Percentiles rank a stretch among this genome's conserved stretches.
Evolutionary conservation across 495 filamentous ascomycete species (phyloP).

Genomic region (Tuber indicum): DNA sequence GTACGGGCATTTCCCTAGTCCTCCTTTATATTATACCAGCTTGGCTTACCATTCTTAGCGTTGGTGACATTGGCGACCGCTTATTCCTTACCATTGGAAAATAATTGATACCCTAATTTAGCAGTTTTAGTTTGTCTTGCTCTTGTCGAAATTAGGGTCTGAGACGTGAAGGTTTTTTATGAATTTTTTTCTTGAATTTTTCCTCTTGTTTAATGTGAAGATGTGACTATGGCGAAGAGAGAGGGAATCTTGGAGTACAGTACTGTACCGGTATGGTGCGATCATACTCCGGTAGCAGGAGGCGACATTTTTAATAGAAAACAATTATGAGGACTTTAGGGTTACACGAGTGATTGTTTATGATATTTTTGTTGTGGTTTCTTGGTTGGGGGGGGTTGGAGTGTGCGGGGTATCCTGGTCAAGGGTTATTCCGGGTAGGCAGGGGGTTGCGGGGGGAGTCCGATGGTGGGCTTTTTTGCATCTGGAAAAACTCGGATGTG

Average conservation of each 20-base stretch:
- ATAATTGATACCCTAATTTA: conserved; percentile 44
- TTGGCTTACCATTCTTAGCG: conserved; percentile 12
- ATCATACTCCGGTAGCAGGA: background rate
- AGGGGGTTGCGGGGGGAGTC: background rate
- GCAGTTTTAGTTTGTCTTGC: background rate
- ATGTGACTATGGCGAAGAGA: background rate
- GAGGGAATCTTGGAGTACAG: background rate
- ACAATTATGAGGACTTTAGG: background rate
- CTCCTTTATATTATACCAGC: background rate
- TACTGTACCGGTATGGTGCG: background rate
- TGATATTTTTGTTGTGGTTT: background rate
- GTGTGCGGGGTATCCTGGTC: background rate
- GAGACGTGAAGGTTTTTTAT: background rate
- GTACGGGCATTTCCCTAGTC: conserved; percentile 11
- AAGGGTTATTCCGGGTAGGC: background rate
- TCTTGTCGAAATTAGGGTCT: background rate
- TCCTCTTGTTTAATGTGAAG: background rate
- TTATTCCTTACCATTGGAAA: conserved; percentile 92
- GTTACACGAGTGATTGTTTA: conserved; percentile 1
- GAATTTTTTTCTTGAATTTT: background rate
- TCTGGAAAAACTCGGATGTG: background rate
- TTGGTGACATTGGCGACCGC: conserved; percentile 78
- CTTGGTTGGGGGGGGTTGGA: background rate
- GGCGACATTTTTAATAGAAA: background rate
- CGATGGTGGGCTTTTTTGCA: background rate